These are phyloP conservation scores for Trypanosomatidae sp. DNA, from an alignment of 208 protist species.

Conservation along the genomic window DNA sequence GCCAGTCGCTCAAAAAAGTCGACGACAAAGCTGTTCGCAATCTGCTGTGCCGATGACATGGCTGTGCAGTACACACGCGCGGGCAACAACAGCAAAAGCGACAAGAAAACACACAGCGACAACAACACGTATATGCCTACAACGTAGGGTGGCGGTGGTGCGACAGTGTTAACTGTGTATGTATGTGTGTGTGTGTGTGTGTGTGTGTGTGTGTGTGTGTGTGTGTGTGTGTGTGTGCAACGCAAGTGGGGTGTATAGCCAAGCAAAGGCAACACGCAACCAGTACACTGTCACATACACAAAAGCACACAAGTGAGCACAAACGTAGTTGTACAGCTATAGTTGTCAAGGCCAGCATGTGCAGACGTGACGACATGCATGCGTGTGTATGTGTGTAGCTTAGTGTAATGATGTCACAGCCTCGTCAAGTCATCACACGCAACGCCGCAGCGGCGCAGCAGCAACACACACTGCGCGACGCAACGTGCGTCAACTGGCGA, in stretches of 20 bases:
- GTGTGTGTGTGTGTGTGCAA: background rate
- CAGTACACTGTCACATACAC: background rate
- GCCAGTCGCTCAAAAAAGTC: slow-evolving; percentile 77
- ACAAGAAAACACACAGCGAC: background rate
- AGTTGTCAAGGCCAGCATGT: background rate
- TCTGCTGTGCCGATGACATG: slow-evolving; percentile 46
- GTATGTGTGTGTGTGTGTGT: background rate
- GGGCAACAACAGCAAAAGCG: background rate
- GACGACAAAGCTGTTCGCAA: slow-evolving; percentile 67
- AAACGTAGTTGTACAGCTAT: background rate
- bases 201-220: background rate
- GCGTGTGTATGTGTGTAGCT: too few species aligned
- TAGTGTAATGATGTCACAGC: too few species aligned
- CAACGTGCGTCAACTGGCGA: slow-evolving; percentile 33
- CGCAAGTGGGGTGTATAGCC: background rate
- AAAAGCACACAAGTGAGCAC: background rate
- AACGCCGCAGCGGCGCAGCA: slow-evolving; percentile 20
- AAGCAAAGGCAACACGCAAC: background rate
- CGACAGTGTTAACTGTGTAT: background rate
- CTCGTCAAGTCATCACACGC: slow-evolving; percentile 13
- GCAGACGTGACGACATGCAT: background rate
- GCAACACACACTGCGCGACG: slow-evolving; percentile 20
- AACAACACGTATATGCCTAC: background rate
- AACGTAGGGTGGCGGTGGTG: background rate
- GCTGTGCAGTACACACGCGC: too few species aligned